Base-by-base conservation (phyloP, 805 yeast genomes). In the Candida corydali region DNA sequence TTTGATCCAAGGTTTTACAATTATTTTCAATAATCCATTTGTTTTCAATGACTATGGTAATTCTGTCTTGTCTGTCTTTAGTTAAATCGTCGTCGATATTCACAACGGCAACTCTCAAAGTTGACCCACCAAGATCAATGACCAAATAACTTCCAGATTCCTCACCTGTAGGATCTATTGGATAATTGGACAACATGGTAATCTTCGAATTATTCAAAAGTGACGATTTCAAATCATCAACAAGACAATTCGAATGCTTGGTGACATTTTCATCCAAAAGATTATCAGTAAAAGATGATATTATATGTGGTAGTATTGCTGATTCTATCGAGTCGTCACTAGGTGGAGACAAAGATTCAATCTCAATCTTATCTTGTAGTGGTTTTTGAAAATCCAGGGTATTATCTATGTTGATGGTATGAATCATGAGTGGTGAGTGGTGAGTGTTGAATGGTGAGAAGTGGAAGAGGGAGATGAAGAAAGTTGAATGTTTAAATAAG, bases 61-160 rank as follows among this genome's bases (percentile, higher is more conserved):
- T 45, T 16, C 70, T 45, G 15, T 45, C 37, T 4, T 46, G 27
- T 34, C 59, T 46, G 22, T 41, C 51, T 8, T 32, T 20, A 0
- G 34, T 17, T 9, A 33, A n/a, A 2, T 24, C 36, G 3, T 46
- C 40, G n/a, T 47, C 53, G n/a, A 67, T 61, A 15, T 50, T 38
- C 8, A 67, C 55, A 22, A 65, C 61, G 2, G 71, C 62, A 3
- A 70, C 55, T 23, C 80, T 57, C 15, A 76, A 51, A 1, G 80
- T 76, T 1, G 76, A 69, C 2, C 82, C 82, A 4, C 82, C 82
- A 33, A 76, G 53, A 43, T 76, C 82, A n/a, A 76, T 56, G 15
- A 61, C 73, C 50, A 68, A 61, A 54, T 41, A 73, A 26, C 63
- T 54, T 18, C 71, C 72, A 29, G 37, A 34, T 41, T 62, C 59